phyloP scores from a whole-genome alignment of 2,329 filamentous ascomycete species.

The Phyllosticta citribraziliensis region DNA sequence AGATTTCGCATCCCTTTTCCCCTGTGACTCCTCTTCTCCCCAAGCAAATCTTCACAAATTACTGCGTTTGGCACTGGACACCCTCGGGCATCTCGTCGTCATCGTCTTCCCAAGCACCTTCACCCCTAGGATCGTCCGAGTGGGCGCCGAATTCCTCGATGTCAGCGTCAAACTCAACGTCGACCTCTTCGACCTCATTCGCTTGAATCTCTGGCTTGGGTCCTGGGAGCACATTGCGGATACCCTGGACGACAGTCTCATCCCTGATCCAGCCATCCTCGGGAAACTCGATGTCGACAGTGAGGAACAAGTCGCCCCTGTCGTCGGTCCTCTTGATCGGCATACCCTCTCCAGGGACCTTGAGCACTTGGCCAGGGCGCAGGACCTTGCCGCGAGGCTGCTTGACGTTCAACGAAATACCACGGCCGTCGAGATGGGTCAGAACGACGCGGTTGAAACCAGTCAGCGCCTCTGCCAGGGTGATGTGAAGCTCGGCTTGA shows the following conservation, averaged over 20 bases:
- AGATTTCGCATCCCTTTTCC: neutral
- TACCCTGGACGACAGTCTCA: slow-evolving; percentile 57
- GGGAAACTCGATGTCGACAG: slow-evolving; percentile 81
- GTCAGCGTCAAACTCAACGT: slow-evolving; percentile 73
- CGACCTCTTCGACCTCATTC: slow-evolving; percentile 69
- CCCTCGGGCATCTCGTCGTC: slow-evolving; percentile 53
- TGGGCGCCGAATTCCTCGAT: slow-evolving; percentile 75
- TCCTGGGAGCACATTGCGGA: slow-evolving; percentile 66
- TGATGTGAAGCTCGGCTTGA: slow-evolving; percentile 69
- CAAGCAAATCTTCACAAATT: slow-evolving; percentile 17
- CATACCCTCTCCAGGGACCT: slow-evolving; percentile 87
- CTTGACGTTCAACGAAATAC: slow-evolving; percentile 70
- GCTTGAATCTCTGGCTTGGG: slow-evolving; percentile 46
- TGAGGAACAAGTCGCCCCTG: slow-evolving; percentile 79
- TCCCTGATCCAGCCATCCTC: slow-evolving; percentile 69
- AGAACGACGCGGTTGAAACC: slow-evolving; percentile 87
- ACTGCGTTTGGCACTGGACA: slow-evolving; percentile 66
- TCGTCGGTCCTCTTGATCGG: slow-evolving; percentile 75
- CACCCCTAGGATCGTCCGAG: slow-evolving; percentile 57
- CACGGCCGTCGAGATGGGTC: slow-evolving; percentile 86
- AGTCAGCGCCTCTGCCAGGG: slow-evolving; percentile 71
- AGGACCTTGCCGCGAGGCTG: slow-evolving; percentile 65
- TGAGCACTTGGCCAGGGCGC: slow-evolving; percentile 74
- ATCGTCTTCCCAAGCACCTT: slow-evolving; percentile 60
- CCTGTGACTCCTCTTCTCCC: neutral